These are phyloP conservation scores for Moniliophthora roreri DNA, from an alignment of 1,284 basidiomycete genomes.

Conservation along the genomic window DNA sequence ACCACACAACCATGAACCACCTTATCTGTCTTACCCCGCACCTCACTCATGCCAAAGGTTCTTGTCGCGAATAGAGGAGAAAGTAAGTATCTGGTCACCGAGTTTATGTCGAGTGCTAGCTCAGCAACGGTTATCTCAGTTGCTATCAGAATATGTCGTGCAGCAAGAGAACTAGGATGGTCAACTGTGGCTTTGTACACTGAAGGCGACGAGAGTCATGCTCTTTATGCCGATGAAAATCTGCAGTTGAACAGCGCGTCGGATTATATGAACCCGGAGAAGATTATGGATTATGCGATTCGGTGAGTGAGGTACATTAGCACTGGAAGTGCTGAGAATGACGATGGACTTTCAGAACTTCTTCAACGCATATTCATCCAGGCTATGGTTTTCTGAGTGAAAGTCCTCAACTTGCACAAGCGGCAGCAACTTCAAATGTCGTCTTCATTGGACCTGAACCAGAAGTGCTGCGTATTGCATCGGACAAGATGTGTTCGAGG, in stretches of 20 bases:
- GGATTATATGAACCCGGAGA: conserved; percentile 28
- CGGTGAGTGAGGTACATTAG: conserved; percentile 19
- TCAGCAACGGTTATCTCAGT: conserved; percentile 18
- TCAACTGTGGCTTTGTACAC: conserved; percentile 34
- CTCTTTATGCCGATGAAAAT: conserved; percentile 32
- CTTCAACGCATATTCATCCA: conserved; percentile 40
- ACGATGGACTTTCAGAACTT: conserved; percentile 15
- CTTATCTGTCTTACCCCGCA: not conserved
- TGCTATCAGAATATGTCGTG: conserved; percentile 32
- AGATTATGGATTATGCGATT: conserved; percentile 26
- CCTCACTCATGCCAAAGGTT: conserved; percentile 27
- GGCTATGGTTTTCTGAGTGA: conserved; percentile 55
- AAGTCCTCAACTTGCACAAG: conserved; percentile 40
- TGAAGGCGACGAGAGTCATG: conserved; percentile 32
- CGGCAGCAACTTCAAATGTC: conserved; percentile 36
- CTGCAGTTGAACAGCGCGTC: conserved; percentile 27
- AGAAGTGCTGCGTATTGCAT: conserved; percentile 43
- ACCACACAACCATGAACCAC: conserved; percentile 2
- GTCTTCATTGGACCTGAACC: conserved; percentile 49
- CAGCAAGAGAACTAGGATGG: conserved; percentile 32
- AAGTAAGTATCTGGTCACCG: conserved; percentile 26
- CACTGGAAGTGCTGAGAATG: not conserved
- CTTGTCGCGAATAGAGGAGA: conserved; percentile 37
- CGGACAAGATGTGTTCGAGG: conserved; percentile 54
- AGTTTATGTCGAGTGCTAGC: not conserved